phyloP scores from a whole-genome alignment of 225 moss, liverwort and hornwort genomes.

The Straminergon stramineum region DNA sequence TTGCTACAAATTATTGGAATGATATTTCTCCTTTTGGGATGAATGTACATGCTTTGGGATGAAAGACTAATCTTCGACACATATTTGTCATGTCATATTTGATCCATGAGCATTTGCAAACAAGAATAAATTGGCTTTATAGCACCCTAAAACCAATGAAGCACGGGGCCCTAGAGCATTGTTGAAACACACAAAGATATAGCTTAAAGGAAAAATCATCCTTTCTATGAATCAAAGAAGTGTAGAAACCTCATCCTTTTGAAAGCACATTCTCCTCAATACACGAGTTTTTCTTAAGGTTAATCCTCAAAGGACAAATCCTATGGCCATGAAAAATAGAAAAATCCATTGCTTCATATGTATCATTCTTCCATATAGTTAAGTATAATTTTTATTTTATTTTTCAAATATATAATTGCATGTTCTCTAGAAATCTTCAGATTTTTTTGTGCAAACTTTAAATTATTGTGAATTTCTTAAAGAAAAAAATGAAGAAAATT shows the following conservation, averaged over 20 bases:
- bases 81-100: not conserved
- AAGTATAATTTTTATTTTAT: no score
- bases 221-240: rapidly evolving
- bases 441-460: not conserved
- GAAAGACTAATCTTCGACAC: not conserved
- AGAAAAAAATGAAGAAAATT: not conserved
- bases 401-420: not conserved
- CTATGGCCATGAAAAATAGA: not conserved
- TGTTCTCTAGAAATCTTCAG: not conserved
- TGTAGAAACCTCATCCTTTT: not conserved
- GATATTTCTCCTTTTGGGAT: rapidly evolving
- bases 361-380: not conserved
- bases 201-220: not conserved
- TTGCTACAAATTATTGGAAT: not conserved
- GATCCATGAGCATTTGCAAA: not conserved
- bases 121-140: not conserved
- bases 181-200: no score
- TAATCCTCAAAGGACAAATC: not conserved
- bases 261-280: not conserved
- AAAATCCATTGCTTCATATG: not conserved
- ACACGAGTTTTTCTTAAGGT: rapidly evolving
- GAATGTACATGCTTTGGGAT: rapidly evolving
- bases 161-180: rapidly evolving
- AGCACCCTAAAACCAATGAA: not conserved
- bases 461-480: not conserved